Percentiles rank a stretch among this genome's conserved stretches.
Conservation (phyloP, 306 rosid species). For the Dicorynia guianensis region DNA sequence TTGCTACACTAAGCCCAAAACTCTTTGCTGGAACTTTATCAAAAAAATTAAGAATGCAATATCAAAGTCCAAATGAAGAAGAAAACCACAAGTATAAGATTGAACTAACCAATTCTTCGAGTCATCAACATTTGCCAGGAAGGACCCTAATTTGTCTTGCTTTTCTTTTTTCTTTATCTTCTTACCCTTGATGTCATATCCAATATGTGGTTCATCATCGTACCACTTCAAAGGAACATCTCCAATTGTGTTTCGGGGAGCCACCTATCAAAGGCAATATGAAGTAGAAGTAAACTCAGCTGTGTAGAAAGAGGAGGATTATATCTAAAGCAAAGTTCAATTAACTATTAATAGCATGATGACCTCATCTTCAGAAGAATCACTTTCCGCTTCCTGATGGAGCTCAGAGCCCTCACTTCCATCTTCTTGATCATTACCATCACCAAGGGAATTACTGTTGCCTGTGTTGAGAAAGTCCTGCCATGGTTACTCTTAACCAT, state of each 20-base stretch:
- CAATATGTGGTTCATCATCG: slow-evolving; percentile 86
- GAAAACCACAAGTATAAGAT: not conserved
- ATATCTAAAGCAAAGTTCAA: not conserved
- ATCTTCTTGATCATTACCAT: slow-evolving; percentile 41
- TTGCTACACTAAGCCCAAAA: not conserved
- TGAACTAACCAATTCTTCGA: slow-evolving; percentile 77
- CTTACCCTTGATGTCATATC: slow-evolving; percentile 84
- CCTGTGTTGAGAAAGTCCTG: slow-evolving; percentile 55
- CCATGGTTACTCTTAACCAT: slow-evolving; percentile 30
- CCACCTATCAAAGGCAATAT: slow-evolving; percentile 56
- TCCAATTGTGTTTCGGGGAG: slow-evolving; percentile 87
- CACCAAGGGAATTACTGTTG: slow-evolving; percentile 10
- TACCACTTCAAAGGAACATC: slow-evolving; percentile 91
- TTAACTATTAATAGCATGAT: slow-evolving; percentile 2
- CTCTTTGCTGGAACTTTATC: not conserved
- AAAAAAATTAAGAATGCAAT: not conserved
- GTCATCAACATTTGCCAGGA: slow-evolving; percentile 83
- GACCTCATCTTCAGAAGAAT: slow-evolving; percentile 98
- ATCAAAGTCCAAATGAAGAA: slow-evolving; percentile 19
- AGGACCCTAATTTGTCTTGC: slow-evolving; percentile 76
- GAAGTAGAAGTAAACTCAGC: not conserved
- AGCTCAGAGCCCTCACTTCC: slow-evolving; percentile 54
- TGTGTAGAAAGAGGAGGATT: not conserved
- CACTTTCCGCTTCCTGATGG: slow-evolving; percentile 71
- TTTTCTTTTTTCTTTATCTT: slow-evolving; percentile 81